These are phyloP conservation scores for Lactarius evosmus DNA, from an alignment of 768 basidiomycete genomes.

Conservation along the genomic window DNA sequence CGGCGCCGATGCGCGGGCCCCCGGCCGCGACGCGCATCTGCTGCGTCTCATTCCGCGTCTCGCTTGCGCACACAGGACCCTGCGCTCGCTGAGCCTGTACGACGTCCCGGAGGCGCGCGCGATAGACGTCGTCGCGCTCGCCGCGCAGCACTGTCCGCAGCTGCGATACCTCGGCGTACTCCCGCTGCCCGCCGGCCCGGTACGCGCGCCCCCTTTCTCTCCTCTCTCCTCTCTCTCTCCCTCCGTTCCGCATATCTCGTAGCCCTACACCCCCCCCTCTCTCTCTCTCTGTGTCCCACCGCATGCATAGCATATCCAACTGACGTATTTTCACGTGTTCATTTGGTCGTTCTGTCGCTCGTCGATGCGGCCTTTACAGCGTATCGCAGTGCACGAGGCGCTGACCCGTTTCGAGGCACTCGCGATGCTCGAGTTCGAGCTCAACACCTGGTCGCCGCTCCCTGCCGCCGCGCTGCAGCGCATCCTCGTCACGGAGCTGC, in stretches of 20 bases:
- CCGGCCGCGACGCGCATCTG: constrained; percentile 36
- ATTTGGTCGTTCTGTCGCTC: background rate
- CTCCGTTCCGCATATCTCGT: background rate
- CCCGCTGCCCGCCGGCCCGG: constrained; percentile 36
- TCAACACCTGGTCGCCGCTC: constrained; percentile 37
- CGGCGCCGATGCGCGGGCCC: constrained; percentile 31
- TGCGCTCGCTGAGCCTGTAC: constrained; percentile 39
- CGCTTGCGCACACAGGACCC: constrained; percentile 29
- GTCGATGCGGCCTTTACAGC: constrained; percentile 29
- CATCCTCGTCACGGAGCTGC: constrained; percentile 40
- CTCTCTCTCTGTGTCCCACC: no score
- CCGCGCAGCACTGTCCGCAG: constrained; percentile 36
- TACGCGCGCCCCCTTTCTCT: constrained; percentile 30
- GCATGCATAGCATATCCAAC: background rate
- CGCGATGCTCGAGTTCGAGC: constrained; percentile 38
- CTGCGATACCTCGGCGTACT: constrained; percentile 42
- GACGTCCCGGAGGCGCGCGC: constrained; percentile 37
- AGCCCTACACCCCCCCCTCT: background rate
- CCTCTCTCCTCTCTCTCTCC: background rate
- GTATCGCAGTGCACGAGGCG: constrained; percentile 35
- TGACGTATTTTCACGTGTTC: no score
- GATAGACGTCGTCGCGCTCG: constrained; percentile 34
- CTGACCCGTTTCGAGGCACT: constrained; percentile 38
- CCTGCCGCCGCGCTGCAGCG: constrained; percentile 36
- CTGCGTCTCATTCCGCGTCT: constrained; percentile 22